These are phyloP conservation scores for Pezicula neosporulosa DNA, from an alignment of 2,329 filamentous ascomycete genomes.

Conservation along the genomic window DNA sequence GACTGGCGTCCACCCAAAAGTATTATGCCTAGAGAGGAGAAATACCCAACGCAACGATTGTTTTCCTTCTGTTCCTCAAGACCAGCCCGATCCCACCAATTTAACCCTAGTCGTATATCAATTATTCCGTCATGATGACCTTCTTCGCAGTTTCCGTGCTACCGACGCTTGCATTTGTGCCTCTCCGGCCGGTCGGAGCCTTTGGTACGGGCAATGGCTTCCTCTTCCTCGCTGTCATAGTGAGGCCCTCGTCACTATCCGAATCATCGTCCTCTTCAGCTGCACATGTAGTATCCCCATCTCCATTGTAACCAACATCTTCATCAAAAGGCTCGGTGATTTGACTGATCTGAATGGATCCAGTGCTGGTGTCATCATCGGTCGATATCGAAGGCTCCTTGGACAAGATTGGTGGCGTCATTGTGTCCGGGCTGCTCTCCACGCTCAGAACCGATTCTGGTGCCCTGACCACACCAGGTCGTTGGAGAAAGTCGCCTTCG, in stretches of 20 bases:
- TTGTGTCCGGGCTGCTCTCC: conserved; percentile 21
- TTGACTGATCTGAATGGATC: conserved; percentile 2
- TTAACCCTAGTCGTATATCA: background rate
- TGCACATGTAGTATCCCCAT: conserved; percentile 16
- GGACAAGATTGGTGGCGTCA: conserved; percentile 20
- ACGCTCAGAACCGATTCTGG: conserved; percentile 15
- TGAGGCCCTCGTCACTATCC: conserved; percentile 29
- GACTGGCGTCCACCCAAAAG: no score
- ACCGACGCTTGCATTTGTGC: conserved; percentile 57
- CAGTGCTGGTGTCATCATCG: conserved; percentile 11
- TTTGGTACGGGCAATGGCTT: conserved; percentile 32
- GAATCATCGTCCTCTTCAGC: conserved; percentile 23
- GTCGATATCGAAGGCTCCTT: conserved; percentile 11
- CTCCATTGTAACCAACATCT: conserved; percentile 26
- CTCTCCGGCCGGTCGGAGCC: conserved; percentile 40
- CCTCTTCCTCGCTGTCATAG: conserved; percentile 29
- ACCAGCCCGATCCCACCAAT: no score
- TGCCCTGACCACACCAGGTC: conserved; percentile 45
- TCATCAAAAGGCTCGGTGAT: conserved; percentile 10
- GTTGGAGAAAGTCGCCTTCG: conserved; percentile 56
- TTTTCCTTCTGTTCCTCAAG: no score
- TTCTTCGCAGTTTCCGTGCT: conserved; percentile 65
- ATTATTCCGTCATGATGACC: conserved; percentile 18
- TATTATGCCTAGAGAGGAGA: no score
- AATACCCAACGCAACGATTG: no score